A percentile compares a stretch with the other conserved stretches of the same genome.
Evolutionary conservation across 768 basidiomycete genomes (phyloP).

Genomic region (Fistulinella prunicolor): DNA sequence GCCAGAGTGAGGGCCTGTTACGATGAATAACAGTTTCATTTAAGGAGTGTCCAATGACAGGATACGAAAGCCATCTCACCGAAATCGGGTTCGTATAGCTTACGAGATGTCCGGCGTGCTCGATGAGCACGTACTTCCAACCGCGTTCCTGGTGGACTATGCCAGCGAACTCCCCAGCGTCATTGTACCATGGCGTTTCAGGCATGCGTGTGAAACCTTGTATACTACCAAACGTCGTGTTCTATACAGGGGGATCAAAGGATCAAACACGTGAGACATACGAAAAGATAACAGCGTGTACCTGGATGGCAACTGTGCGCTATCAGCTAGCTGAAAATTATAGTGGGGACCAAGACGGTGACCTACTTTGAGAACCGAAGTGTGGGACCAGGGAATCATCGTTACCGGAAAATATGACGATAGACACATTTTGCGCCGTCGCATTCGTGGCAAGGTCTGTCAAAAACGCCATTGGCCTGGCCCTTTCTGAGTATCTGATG

Average conservation of each 20-base stretch:
- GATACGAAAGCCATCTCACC: constrained; percentile 34
- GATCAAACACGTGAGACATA: not conserved
- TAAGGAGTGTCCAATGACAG: no score
- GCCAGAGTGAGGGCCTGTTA: constrained; percentile 31
- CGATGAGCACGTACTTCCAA: constrained; percentile 44
- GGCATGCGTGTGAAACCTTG: constrained; percentile 71
- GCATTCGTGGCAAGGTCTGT: constrained; percentile 64
- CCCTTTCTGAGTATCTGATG: constrained; percentile 10
- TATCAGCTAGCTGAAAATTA: constrained; percentile 7
- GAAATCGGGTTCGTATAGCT: constrained; percentile 33
- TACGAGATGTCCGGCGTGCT: constrained; percentile 39
- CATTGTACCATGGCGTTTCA: constrained; percentile 63
- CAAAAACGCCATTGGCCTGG: constrained; percentile 61
- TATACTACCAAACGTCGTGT: constrained; percentile 78
- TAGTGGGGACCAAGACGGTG: not conserved
- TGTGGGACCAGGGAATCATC: constrained; percentile 66
- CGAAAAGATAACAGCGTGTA: no score
- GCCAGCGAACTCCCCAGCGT: constrained; percentile 54
- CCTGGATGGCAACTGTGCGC: constrained; percentile 53
- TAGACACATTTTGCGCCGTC: constrained; percentile 44
- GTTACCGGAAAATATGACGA: constrained; percentile 66
- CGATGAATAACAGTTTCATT: no score
- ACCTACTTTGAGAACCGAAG: constrained; percentile 57
- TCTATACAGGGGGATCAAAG: constrained; percentile 30
- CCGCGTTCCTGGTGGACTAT: constrained; percentile 73